Conservation (phyloP, 139 green algal genomes). For the Limnomonas spitsbergensis region DNA sequence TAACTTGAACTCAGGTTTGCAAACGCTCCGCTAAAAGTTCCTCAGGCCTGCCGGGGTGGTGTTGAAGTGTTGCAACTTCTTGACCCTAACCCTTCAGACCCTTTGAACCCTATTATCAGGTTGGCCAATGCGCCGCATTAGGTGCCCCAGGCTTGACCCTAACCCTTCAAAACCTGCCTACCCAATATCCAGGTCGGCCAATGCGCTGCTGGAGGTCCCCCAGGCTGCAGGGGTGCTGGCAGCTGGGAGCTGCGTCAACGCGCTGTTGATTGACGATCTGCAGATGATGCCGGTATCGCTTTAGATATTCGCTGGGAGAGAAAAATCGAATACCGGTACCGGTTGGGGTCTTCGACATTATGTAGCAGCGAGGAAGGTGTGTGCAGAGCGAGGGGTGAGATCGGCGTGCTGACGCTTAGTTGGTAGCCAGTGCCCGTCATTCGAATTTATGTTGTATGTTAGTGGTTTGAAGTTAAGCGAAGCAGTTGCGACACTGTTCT, state of each 20-base stretch:
- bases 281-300: constrained; percentile 39
- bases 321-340: too few species aligned
- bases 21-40: background rate
- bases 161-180: background rate
- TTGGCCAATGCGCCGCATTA: too few species aligned
- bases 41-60: background rate
- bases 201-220: constrained; percentile 62
- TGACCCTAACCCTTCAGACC: background rate
- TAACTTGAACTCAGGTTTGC: too few species aligned
- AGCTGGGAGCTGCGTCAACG: constrained; percentile 62
- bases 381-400: too few species aligned
- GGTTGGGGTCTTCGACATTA: too few species aligned
- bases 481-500: too few species aligned
- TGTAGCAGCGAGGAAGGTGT: too few species aligned
- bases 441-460: too few species aligned
- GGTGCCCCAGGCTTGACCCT: background rate
- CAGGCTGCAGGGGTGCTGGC: constrained; percentile 41
- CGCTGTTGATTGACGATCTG: constrained; percentile 70
- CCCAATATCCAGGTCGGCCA: constrained; percentile 35
- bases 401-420: too few species aligned
- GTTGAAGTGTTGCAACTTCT: background rate
- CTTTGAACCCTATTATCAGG: background rate
- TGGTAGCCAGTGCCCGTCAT: too few species aligned
- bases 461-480: too few species aligned
- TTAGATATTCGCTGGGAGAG: too few species aligned